Evolutionary conservation across 305 asterid genomes (phyloP), one percentile per base, ranked within the genome.

Genomic region (Striga hermonthica): DNA sequence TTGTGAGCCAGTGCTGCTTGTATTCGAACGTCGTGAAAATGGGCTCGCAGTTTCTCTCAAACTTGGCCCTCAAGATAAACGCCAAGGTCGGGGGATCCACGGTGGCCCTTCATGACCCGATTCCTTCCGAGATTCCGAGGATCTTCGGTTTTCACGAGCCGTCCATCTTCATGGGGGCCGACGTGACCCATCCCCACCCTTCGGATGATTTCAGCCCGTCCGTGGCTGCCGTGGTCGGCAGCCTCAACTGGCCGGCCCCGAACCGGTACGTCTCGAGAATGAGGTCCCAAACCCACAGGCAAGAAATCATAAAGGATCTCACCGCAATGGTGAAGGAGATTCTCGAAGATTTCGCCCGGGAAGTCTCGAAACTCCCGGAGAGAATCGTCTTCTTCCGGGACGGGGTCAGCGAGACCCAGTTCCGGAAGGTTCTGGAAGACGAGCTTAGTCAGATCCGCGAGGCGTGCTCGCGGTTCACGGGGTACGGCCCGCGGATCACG

Each of bases 141-240:
- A 83, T 93, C 39, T 84, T 93, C 62, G 71, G 68, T 48, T 74
- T 56, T 0, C 94, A 86, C 1, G 79, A 84, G 7, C 97, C 98
- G 0, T 94, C 83, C 60, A 90, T 93, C 64, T 86, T 93, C 50
- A 87, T 92, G 97, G 98, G 98, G 0, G 98, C 98, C 0, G 98
- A 92, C 41, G 98, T 92, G 5, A 90, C 98, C 0, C 98, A 92
- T 67, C 98, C 98, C 4, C 98, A 92, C 72, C 98, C 98, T 0
- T 65, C 84, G 9, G 98, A 93, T 40, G 98, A 93, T 74, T 76
- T 7, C 59, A 93, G 96, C 59, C 98, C 98, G 9, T 93, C 98
- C 0, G 79, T 93, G 14, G 97, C 98, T n/a, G 98, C 98, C 3
- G 95, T 92, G 0, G 98, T 92, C 5, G 98, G 98, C 0, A 93